Evolutionary conservation across 495 filamentous ascomycete species (phyloP), one percentile per base, ranked within the genome.

Genomic region (Xylaria bambusicola): DNA sequence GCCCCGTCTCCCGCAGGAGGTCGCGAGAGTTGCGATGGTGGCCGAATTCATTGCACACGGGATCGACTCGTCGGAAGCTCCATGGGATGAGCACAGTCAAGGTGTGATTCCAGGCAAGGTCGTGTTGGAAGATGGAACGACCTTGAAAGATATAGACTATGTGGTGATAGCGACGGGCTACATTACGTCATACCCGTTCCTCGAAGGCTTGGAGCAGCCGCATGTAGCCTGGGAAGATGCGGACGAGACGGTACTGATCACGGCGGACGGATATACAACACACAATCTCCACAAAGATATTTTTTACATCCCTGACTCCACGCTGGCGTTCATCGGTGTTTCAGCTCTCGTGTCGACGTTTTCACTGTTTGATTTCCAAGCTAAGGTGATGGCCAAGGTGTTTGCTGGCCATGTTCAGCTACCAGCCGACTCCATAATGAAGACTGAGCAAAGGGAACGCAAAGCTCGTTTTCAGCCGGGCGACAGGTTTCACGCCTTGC

Each of bases 251-350:
- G 66, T 82, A 0, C 65, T 90, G 3, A 79, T 89, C 1, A 87
- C 86, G 3, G 60, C 68, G 0, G 82, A 88, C 54, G 87, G 86
- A 0, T 79, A 74, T 2, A 85, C 84, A 64, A 65, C 85, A n/a
- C 85, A 88, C 65, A 89, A 90, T 62, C 61, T 89, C 4, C 82
- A 88, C 69, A 80, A 82, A 40, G 85, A 89, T 59, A 82, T 88
- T 2, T 88, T 88, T 64, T 89, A 86, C 62, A 88, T 88, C 42
- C 77, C 80, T 0, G 84, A 88, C 52, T 84, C 86, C 0, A 80
- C 84, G 0, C 64, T 89, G 13, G 77, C 77, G 0, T 87, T 89
- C 61, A 71, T 89, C 7, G 86, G 86, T 0, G 75, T 86, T 0
- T 80, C 85, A 0, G 84, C 83, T 65, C 79, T 85, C 45, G 81